Percentiles rank a stretch among this genome's conserved stretches.
Conservation (phyloP, 2,329 filamentous ascomycete genomes). For the Rachicladosporium sp. region DNA sequence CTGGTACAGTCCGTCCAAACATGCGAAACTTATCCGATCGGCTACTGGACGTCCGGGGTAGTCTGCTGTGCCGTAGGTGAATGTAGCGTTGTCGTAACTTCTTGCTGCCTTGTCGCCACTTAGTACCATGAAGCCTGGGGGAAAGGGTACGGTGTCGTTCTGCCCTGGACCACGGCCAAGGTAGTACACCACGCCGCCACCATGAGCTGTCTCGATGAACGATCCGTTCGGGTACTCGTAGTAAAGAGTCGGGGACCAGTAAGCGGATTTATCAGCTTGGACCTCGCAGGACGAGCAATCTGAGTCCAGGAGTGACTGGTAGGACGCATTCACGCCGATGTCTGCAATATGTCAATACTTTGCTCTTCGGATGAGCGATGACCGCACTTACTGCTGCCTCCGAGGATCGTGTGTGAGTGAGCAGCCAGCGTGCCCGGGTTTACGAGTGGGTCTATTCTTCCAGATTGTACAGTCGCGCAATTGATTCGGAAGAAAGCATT, state of each 20-base stretch:
- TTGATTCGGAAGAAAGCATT: constrained; percentile 26
- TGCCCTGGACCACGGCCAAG: constrained; percentile 34
- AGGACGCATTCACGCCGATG: constrained; percentile 52
- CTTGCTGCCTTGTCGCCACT: constrained; percentile 50
- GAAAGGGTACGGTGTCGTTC: constrained; percentile 54
- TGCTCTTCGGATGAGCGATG: background rate
- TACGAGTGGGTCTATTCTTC: constrained; percentile 25
- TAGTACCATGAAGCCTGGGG: constrained; percentile 57
- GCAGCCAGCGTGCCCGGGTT: constrained; percentile 20
- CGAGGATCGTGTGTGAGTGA: constrained; percentile 23
- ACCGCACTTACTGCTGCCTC: constrained; percentile 19
- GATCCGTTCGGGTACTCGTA: constrained; percentile 23
- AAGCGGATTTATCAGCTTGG: constrained; percentile 24
- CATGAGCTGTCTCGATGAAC: constrained; percentile 38
- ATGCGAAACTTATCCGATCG: constrained; percentile 33
- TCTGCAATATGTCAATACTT: constrained; percentile 20
- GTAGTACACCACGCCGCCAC: constrained; percentile 66
- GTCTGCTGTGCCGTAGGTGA: constrained; percentile 25
- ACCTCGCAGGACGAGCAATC: constrained; percentile 35
- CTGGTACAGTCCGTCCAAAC: constrained; percentile 14
- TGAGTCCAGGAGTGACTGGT: constrained; percentile 46
- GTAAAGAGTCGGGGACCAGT: constrained; percentile 27
- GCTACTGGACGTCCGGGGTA: constrained; percentile 36
- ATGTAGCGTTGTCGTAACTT: constrained; percentile 26
- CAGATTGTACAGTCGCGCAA: constrained; percentile 22